Base-by-base conservation (phyloP, 352 stramenopile genomes). In the Phytopythium ostracodes region DNA sequence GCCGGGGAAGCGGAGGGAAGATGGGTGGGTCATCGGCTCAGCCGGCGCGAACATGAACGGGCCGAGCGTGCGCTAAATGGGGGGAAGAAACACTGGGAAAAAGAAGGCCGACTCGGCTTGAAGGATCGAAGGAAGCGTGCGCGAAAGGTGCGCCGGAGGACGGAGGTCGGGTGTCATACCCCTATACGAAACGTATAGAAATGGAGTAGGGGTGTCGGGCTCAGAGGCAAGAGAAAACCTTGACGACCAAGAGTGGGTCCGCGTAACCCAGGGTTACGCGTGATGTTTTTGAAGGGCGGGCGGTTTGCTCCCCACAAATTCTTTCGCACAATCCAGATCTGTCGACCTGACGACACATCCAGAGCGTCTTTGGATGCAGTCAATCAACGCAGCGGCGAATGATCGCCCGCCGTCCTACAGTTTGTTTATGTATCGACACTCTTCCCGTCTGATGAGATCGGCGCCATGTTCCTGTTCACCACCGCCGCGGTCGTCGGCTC, bases 71-170 rank as follows among this genome's bases (percentile, higher is more conserved):
- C 38, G 44, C 44, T 25, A 29, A 29, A 33, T 52, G 44, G 14
- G n/a, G 20, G n/a, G 22, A 52, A n/a, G 14, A 52, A 25, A 25
- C 44, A n/a, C 29, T 22, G 24, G 49, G 29, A 38, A 14, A 35
- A 52, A 25, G 24, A 29, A 15, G n/a, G 44, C 44, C n/a, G 22
- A 29, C 22, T 10, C 14, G 14, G 24, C 53, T 59, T 59, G 53
- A 59, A 59, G 53, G 53, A 59, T 56, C 33, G 53, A 35, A 46
- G 53, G 53, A 59, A 59, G 53, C 33, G 22, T 59, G 53, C 53
- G 53, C 35, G 53, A 59, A 59, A 15, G 35, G 53, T 59, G 53
- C 53, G 53, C 35, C 12, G 24, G 12, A 14, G 53, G 53, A 49
- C 53, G 33, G 53, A 59, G 35, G 53, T 59, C 53, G 35, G 3